Conservation (phyloP, 192 early-diverging fungal species). For the Coemansia javaensis region DNA sequence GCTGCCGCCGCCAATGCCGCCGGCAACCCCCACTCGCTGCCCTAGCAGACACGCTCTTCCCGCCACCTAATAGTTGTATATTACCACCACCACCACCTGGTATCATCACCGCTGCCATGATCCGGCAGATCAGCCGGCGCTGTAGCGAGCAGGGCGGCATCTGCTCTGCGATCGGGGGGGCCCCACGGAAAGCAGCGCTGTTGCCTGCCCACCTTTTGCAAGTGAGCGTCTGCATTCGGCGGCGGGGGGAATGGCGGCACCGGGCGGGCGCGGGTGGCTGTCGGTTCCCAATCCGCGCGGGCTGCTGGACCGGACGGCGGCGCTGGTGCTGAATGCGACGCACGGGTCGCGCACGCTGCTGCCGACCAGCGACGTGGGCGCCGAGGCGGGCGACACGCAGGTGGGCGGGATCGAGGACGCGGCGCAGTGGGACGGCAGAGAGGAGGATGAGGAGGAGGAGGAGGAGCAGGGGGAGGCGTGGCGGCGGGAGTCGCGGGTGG, state of each 20-base stretch:
- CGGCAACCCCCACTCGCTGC: too few species aligned
- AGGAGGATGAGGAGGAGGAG: conserved; percentile 7
- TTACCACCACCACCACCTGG: too few species aligned
- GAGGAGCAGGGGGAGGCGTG: not conserved
- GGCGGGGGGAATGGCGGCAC: too few species aligned
- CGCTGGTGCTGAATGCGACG: conserved; percentile 44
- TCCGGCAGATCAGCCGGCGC: too few species aligned
- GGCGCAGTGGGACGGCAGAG: not conserved
- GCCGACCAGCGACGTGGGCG: conserved; percentile 21
- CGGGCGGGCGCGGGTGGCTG: conserved; percentile 19
- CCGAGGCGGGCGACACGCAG: too few species aligned
- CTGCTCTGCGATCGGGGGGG: too few species aligned
- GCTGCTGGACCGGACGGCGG: conserved; percentile 35
- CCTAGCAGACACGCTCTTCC: not conserved
- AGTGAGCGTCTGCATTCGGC: too few species aligned
- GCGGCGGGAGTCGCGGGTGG: conserved; percentile 2
- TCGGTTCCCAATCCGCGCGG: conserved; percentile 18
- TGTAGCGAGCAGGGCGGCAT: too few species aligned
- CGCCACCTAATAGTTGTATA: not conserved
- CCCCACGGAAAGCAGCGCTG: too few species aligned
- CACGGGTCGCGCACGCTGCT: conserved; percentile 42
- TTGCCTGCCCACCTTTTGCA: too few species aligned
- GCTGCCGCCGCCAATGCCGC: too few species aligned
- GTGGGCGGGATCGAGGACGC: not conserved
- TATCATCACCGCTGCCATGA: too few species aligned